Evolutionary conservation across 768 basidiomycete species (phyloP).

Genomic region (Boletus vinaceobasis): DNA sequence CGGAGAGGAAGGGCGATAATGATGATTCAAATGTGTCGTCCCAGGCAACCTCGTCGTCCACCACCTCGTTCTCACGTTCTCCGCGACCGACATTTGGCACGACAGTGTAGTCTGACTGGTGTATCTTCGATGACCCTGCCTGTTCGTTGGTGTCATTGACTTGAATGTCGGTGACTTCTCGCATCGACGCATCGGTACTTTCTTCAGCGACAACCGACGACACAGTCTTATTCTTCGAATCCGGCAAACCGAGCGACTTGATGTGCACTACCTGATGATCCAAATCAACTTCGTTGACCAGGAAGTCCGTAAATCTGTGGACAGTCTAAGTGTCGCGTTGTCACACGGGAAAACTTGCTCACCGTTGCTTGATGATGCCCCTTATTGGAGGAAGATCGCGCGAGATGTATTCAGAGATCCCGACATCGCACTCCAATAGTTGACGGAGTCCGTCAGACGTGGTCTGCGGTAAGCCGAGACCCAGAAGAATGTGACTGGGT

Average conservation of each 20-base stretch:
- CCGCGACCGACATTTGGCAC: neutral
- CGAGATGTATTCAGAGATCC: constrained; percentile 84
- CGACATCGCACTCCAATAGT: constrained; percentile 74
- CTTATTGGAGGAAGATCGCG: constrained; percentile 67
- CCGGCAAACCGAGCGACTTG: constrained; percentile 72
- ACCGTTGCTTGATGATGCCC: constrained; percentile 98
- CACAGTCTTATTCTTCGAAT: constrained; percentile 41
- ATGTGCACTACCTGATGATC: constrained; percentile 79
- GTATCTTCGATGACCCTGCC: constrained; percentile 4
- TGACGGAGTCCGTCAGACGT: constrained; percentile 55
- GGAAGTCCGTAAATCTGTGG: constrained; percentile 90
- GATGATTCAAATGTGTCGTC: constrained; percentile 53
- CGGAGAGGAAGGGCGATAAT: constrained; percentile 63
- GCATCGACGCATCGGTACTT: constrained; percentile 9
- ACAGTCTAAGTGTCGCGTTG: neutral
- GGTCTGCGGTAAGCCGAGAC: constrained; percentile 49
- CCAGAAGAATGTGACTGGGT: constrained; percentile 70
- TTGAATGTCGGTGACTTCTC: constrained; percentile 12
- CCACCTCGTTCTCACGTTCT: neutral
- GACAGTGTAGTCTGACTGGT: neutral
- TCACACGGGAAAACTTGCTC: constrained; percentile 15
- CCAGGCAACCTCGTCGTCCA: constrained; percentile 51
- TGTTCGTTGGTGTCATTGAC: neutral
- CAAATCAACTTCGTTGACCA: constrained; percentile 88
- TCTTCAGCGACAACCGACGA: constrained; percentile 24